Evolutionary conservation across 2,329 filamentous ascomycete genomes (phyloP), one percentile per base, ranked within the genome.

Genomic region (Macrophomina pseudophaseolina): DNA sequence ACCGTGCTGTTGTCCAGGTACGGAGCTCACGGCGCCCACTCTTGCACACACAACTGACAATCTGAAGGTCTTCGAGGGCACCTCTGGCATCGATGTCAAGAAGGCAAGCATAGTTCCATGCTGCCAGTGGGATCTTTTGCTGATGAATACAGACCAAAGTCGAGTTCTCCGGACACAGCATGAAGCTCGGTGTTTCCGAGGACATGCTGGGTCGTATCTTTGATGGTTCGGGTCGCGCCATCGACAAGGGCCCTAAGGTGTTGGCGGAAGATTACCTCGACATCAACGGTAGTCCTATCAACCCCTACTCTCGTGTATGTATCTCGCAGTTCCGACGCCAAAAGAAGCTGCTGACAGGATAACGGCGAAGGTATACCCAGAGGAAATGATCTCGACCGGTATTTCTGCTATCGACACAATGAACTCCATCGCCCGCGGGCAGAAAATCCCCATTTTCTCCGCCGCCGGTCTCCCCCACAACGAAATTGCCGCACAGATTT

Each of bases 371-470:
- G 92, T 97, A 73, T 99, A 99, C 79, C 95, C 95, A 76, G 95
- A 99, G 84, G 96, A 99, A 83, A 99, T 99, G 94, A 98, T 99
- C 76, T 95, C 94, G 42, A 99, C 95, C 56, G 95, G 95, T 89
- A 99, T 99, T 80, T 98, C 94, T 69, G 94, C 95, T 77, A 98
- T 99, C 76, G 94, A 98, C 79, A 97, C 94, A 69, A 98, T 98
- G 94, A 86, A 86, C 79, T 86, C 84, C 60, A 97, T 98, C 80
- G 95, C 96, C 71, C 93, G 95, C 88, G 95, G 95, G 70, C 95
- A 99, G 81, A 99, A 99, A 87, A 99, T 99, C 72, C 95, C 96
- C 74, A 99, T 99, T 76, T 99, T 99, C 88, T 99, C 95, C 32
- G 93, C 95, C 65, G 90, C 95, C 68, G 95, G 95, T 93, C 88